These are phyloP conservation scores for Annulohypoxylon bovei DNA, from an alignment of 495 filamentous ascomycete species.

Conservation along the genomic window DNA sequence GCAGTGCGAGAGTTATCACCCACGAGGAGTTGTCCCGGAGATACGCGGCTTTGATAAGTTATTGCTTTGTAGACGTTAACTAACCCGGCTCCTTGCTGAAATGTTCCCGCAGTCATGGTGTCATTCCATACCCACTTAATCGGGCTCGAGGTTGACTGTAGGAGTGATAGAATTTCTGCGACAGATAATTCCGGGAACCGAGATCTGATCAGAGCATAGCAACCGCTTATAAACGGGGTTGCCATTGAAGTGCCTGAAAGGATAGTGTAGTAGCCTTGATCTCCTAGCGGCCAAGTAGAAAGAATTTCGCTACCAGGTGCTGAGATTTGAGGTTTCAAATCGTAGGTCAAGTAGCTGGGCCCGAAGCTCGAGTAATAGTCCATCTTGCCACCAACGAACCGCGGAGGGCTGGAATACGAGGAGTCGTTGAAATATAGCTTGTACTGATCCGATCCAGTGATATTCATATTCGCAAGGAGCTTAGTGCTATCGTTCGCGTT, in stretches of 20 bases:
- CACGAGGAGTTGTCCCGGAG: slow-evolving; percentile 36
- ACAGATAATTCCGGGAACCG: slow-evolving; percentile 34
- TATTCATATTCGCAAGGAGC: slow-evolving; percentile 20
- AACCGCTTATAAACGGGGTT: slow-evolving; percentile 42
- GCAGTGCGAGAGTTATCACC: slow-evolving; percentile 23
- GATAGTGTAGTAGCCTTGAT: slow-evolving; percentile 36
- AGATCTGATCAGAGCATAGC: slow-evolving; percentile 45
- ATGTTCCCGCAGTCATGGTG: slow-evolving; percentile 33
- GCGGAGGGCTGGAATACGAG: slow-evolving; percentile 23
- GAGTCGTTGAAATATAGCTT: slow-evolving; percentile 32
- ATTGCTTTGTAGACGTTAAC: slow-evolving; percentile 47
- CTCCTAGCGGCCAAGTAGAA: slow-evolving; percentile 39
- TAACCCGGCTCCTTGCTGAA: slow-evolving; percentile 47
- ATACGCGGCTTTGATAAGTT: slow-evolving; percentile 26
- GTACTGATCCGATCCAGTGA: slow-evolving; percentile 19
- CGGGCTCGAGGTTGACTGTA: slow-evolving; percentile 42
- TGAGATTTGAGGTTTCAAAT: slow-evolving; percentile 39
- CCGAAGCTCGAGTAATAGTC: slow-evolving; percentile 41
- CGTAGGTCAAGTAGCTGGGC: slow-evolving; percentile 24
- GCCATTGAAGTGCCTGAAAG: slow-evolving; percentile 45
- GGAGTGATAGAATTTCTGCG: slow-evolving; percentile 32
- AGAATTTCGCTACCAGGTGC: slow-evolving; percentile 38
- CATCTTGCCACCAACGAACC: slow-evolving; percentile 22
- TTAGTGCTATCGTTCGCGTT: slow-evolving; percentile 9
- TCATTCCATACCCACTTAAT: slow-evolving; percentile 29